Evolutionary conservation across 306 rosid genomes (phyloP), one percentile per base, ranked within the genome.

Genomic region (Parietaria judaica): DNA sequence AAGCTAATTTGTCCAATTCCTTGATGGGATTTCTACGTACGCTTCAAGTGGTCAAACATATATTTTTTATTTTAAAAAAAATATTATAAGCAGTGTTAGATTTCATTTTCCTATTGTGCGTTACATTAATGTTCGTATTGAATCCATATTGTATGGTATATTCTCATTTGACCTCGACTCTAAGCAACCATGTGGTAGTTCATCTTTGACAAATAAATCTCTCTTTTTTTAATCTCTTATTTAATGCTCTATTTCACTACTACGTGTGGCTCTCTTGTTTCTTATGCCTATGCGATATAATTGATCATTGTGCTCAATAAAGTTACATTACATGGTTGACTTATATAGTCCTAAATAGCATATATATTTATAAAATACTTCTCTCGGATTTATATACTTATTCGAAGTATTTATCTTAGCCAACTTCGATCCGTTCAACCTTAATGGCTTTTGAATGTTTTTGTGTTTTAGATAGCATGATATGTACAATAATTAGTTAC

Each of bases 1-100:
- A 78, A 80, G 89, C 95, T 64, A 83, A 72, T 61, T 80, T 83
- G 89, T 86, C 85, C 69, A 13, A 6, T 10, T 49, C 5, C 15
- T 23, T 23, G 53, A 49, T 49, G 9, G 15, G 10, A 9, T 10
- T 11, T 49, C 13, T 49, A 9, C 13, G 4, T 11, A 11, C 9
- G 5, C 15, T 49, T 49, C 5, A 1, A 1, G 15, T 49, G 50
- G 35, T 37, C 31, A 64, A 50, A 64, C 31, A 36, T 64, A 0
- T 23, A 23, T 23, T 23, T 23, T 0, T 23, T 23, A 23, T 23
- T 23, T 23, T 0, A 23, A 23, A 23, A 23, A 23, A 23, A 23
- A 23, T 23, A 23, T 23, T 23, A 23, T 23, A 23, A 23, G 31
- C 31, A 23, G 31, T 23, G 31, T 23, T 23, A 23, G 31, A 23